Conservation (phyloP, 2,329 filamentous ascomycete genomes). For the Colletotrichum sansevieriae region DNA sequence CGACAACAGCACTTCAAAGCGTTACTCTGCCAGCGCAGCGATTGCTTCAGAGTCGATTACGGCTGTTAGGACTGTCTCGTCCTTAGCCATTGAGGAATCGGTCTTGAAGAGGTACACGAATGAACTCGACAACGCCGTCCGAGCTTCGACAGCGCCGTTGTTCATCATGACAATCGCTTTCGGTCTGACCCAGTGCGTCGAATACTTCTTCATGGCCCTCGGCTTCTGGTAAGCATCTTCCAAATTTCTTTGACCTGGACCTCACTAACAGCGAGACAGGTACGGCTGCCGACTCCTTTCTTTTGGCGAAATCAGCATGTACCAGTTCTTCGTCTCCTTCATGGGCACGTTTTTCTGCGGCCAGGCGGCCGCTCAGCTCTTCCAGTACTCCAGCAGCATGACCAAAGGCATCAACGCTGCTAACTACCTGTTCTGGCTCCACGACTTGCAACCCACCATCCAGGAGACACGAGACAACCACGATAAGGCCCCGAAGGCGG, state of each 20-base stretch:
- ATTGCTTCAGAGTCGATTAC: conserved; percentile 59
- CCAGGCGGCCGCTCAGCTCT: conserved; percentile 56
- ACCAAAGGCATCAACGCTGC: conserved; percentile 63
- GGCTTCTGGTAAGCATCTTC: conserved; percentile 53
- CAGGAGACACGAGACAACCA: conserved; percentile 57
- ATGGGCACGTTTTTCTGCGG: conserved; percentile 63
- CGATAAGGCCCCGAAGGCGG: conserved; percentile 51
- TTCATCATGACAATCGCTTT: conserved; percentile 53
- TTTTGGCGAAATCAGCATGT: conserved; percentile 53
- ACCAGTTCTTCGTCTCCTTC: conserved; percentile 64
- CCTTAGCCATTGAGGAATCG: conserved; percentile 56
- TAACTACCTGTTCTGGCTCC: conserved; percentile 65
- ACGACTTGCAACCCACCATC: conserved; percentile 56
- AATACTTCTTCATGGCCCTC: conserved; percentile 55
- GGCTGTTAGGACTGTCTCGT: conserved; percentile 57
- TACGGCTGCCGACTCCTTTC: conserved; percentile 55
- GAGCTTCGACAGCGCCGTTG: conserved; percentile 49
- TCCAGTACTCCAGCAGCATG: conserved; percentile 64
- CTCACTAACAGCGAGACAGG: conserved; percentile 35
- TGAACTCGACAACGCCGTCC: conserved; percentile 49
- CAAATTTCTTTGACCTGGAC: not conserved
- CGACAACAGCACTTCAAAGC: conserved; percentile 53
- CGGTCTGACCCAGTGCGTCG: conserved; percentile 53
- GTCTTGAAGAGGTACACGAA: conserved; percentile 49
- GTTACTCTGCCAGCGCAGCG: conserved; percentile 53